phyloP scores from a whole-genome alignment of 441 rosid species.

The Pelargonium fulgidum region DNA sequence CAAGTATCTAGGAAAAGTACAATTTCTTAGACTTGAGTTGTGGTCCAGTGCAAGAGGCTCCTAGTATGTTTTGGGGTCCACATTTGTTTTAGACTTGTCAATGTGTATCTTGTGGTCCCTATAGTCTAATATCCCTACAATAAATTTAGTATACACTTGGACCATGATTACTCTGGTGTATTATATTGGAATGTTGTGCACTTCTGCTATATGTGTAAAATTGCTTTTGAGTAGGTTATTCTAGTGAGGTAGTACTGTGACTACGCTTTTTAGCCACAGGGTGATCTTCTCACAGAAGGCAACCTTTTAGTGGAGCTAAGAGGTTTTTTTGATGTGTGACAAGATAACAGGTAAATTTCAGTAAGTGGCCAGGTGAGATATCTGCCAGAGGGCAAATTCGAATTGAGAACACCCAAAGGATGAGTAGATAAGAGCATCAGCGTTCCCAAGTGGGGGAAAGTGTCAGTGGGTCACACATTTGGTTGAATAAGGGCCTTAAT shows the following conservation, averaged over 20 bases:
- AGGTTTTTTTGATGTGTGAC: not conserved
- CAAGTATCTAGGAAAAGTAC: not conserved
- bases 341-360: too few relatives aligned
- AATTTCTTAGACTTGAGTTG: slow-evolving; percentile 1
- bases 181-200: slow-evolving; percentile 1
- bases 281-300: not conserved
- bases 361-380: too few relatives aligned
- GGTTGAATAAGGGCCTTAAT: not conserved
- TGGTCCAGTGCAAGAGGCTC: slow-evolving; percentile 1
- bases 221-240: not conserved
- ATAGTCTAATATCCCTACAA: not conserved
- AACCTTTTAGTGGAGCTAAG: not conserved
- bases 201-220: not conserved
- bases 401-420: not conserved
- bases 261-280: too few relatives aligned
- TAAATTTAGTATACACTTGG: not conserved
- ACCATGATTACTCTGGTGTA: not conserved
- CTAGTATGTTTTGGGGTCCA: not conserved
- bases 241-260: not conserved
- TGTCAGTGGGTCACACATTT: not conserved
- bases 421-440: not conserved
- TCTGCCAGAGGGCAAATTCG: not conserved
- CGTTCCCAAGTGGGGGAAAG: not conserved
- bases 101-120: not conserved
- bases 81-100: not conserved